Conservation (phyloP, 75 land plant species). For the Ceratopteris richardii region DNA sequence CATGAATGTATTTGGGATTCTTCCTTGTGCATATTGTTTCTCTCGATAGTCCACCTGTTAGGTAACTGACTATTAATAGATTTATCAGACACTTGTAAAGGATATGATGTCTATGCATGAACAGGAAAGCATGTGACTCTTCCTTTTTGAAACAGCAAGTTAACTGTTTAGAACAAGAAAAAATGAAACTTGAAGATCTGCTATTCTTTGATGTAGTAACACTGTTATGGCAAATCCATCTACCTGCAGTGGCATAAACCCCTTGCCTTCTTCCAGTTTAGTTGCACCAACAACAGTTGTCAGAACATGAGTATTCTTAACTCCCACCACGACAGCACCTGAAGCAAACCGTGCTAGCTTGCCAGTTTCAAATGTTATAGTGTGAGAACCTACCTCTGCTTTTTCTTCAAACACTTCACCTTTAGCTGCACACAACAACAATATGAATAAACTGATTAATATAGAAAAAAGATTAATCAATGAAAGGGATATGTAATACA, state of each 20-base stretch:
- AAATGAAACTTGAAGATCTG: no score
- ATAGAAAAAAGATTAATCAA: no score
- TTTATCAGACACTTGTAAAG: conserved; percentile 3
- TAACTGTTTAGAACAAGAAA: no score
- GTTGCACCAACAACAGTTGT: conserved; percentile 57
- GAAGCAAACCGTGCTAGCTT: conserved; percentile 85
- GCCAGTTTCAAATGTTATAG: conserved; percentile 70
- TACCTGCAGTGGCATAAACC: conserved; percentile 85
- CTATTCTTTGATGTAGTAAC: no score
- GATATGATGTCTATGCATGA: no score
- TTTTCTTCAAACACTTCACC: conserved; percentile 64
- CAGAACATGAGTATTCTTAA: conserved; percentile 73
- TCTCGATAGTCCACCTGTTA: conserved; percentile 88
- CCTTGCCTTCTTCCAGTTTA: conserved; percentile 28
- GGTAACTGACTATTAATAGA: not conserved
- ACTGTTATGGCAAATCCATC: no score
- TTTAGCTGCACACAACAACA: conserved; percentile 11
- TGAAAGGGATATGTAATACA: no score
- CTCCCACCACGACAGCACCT: conserved; percentile 74
- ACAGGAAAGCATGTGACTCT: no score
- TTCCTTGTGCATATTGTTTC: conserved; percentile 90
- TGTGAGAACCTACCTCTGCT: conserved; percentile 48
- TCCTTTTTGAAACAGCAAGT: no score
- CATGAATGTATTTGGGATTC: conserved; percentile 83
- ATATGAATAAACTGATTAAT: no score